Evolutionary conservation across 148 eudicot species (phyloP).

Genomic region (Rhododendron griersonianum): DNA sequence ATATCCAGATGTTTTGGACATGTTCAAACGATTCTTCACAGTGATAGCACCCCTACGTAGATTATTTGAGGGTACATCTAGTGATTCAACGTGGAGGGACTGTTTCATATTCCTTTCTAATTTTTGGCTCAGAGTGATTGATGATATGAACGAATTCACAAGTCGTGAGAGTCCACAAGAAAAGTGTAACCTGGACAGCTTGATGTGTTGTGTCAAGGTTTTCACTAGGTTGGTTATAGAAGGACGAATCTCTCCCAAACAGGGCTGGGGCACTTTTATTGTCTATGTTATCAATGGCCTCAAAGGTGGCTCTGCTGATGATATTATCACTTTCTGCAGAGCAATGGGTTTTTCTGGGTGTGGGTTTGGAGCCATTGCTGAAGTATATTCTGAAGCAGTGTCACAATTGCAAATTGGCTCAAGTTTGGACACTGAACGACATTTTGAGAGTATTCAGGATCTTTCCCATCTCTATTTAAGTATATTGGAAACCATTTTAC

Average conservation of each 20-base stretch:
- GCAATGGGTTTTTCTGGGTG: conserved; percentile 80
- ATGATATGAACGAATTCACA: conserved; percentile 56
- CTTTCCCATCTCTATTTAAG: conserved; percentile 54
- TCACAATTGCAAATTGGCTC: conserved; percentile 30
- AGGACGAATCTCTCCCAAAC: conserved; percentile 46
- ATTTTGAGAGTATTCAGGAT: conserved; percentile 33
- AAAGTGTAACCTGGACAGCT: conserved; percentile 34
- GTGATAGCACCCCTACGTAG: conserved; percentile 41
- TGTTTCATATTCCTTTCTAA: conserved; percentile 62
- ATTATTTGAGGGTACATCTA: conserved; percentile 24
- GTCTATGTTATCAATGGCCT: conserved; percentile 41
- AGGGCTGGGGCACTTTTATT: conserved; percentile 65
- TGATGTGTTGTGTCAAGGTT: conserved; percentile 50
- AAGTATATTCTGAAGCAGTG: conserved; percentile 48
- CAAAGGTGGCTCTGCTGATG: conserved; percentile 27
- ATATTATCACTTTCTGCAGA: conserved; percentile 52
- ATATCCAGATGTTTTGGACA: conserved; percentile 37
- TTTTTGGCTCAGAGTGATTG: conserved; percentile 71
- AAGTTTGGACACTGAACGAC: conserved; percentile 18
- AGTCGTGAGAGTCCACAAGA: conserved; percentile 32
- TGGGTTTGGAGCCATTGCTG: conserved; percentile 51
- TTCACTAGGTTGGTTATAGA: conserved; percentile 49
- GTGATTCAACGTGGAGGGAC: conserved; percentile 49
- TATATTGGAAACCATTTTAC: conserved; percentile 59
- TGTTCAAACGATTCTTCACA: conserved; percentile 56